These are phyloP conservation scores for Blumeria hordei DNA, from an alignment of 2,329 filamentous ascomycete genomes.

Conservation along the genomic window DNA sequence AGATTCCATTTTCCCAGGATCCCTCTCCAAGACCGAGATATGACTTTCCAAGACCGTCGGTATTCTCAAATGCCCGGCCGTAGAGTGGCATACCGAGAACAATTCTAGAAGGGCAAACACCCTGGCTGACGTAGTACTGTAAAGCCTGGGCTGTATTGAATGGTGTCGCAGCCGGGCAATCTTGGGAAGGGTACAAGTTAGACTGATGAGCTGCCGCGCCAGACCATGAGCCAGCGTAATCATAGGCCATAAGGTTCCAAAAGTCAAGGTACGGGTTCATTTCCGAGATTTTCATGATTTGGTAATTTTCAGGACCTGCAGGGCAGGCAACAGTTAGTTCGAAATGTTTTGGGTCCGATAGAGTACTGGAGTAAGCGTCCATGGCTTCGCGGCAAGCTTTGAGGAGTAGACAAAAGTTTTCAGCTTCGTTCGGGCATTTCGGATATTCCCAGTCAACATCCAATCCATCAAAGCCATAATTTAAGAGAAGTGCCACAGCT, in stretches of 20 bases:
- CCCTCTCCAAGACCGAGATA: conserved; percentile 56
- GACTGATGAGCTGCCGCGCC: conserved; percentile 47
- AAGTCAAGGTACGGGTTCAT: conserved; percentile 48
- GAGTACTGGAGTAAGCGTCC: conserved; percentile 27
- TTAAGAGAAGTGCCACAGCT: conserved; percentile 51
- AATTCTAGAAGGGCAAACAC: conserved; percentile 46
- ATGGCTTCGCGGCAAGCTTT: conserved; percentile 29
- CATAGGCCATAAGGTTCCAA: conserved; percentile 74
- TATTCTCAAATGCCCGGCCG: conserved; percentile 61
- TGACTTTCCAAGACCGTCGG: conserved; percentile 43
- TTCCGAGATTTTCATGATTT: conserved; percentile 32
- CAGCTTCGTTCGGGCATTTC: conserved; percentile 26
- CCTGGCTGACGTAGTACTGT: conserved; percentile 38
- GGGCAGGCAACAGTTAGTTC: conserved; percentile 41
- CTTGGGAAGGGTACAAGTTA: conserved; percentile 40
- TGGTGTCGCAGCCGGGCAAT: conserved; percentile 41
- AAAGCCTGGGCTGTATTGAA: conserved; percentile 55
- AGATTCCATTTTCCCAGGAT: conserved; percentile 64
- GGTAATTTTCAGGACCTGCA: conserved; percentile 35
- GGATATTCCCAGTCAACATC: conserved; percentile 51
- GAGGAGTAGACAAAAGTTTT: conserved; percentile 34
- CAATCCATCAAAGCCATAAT: conserved; percentile 54
- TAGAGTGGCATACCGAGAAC: conserved; percentile 85
- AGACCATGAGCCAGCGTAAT: conserved; percentile 72
- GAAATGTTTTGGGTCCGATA: conserved; percentile 23